Conservation (phyloP, 2,329 filamentous ascomycete genomes). For the Simplicillium sp. region DNA sequence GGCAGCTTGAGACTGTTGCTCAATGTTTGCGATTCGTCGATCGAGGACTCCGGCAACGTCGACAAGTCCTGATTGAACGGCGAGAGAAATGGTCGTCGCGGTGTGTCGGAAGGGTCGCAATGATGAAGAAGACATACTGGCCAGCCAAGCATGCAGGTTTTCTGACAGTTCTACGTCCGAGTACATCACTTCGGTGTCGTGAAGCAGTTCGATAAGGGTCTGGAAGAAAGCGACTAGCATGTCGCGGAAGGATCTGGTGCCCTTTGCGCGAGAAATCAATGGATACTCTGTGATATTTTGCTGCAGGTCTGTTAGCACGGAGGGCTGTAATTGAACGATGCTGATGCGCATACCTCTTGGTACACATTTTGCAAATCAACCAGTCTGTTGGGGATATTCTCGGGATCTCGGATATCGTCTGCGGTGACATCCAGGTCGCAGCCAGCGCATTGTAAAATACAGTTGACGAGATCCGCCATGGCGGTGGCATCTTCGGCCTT, state of each 20-base stretch:
- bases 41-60: constrained; percentile 62
- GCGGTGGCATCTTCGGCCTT: constrained; percentile 42
- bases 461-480: constrained; percentile 56
- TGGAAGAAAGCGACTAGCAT: constrained; percentile 72
- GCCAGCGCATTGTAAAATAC: constrained; percentile 62
- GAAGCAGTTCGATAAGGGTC: constrained; percentile 65
- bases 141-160: constrained; percentile 83
- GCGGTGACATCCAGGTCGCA: constrained; percentile 70
- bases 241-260: constrained; percentile 67
- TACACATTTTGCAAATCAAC: constrained; percentile 82
- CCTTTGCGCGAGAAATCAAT: constrained; percentile 72
- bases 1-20: constrained; percentile 71
- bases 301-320: constrained; percentile 19
- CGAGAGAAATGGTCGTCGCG: constrained; percentile 73
- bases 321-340: not conserved
- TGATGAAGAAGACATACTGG: constrained; percentile 79
- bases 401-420: constrained; percentile 81
- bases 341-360: constrained; percentile 51
- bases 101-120: constrained; percentile 91
- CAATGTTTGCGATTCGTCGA: constrained; percentile 62
- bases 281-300: constrained; percentile 85
- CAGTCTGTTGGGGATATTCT: constrained; percentile 72
- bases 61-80: constrained; percentile 71
- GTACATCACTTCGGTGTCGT: constrained; percentile 76
- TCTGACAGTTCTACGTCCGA: constrained; percentile 69